Conservation (phyloP, 768 basidiomycete species). For the Russula griseocarnosa region DNA sequence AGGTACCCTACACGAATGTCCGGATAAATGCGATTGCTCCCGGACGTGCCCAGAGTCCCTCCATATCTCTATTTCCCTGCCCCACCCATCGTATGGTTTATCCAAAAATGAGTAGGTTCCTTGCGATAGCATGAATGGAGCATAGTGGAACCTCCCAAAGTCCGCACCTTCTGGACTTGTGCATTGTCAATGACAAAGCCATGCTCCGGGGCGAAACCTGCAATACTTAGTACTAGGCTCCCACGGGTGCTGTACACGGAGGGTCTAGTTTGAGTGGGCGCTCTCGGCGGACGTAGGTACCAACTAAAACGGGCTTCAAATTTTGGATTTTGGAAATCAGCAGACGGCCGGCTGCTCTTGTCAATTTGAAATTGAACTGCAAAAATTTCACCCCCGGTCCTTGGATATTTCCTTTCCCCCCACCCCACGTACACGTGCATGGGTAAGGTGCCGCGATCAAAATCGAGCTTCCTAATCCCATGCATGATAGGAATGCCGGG, state of each 20-base stretch:
- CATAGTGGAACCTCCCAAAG: not conserved
- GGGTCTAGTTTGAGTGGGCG: not conserved
- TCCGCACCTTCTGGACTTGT: not conserved
- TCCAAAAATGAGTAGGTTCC: not conserved
- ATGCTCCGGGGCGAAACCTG: not conserved
- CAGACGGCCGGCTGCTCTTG: not conserved
- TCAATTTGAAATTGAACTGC: not conserved
- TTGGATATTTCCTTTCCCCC: too few relatives aligned
- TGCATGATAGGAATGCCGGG: too few relatives aligned
- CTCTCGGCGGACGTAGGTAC: not conserved
- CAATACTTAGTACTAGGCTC: not conserved
- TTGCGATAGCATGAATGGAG: not conserved
- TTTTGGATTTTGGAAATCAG: not conserved
- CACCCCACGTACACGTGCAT: not conserved
- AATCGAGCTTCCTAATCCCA: too few relatives aligned
- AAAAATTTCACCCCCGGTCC: not conserved
- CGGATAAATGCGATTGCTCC: conserved; percentile 4
- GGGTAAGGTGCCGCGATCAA: not conserved
- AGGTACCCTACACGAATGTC: conserved; percentile 6
- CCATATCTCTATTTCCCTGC: not conserved
- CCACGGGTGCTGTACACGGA: not conserved
- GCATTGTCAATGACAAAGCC: not conserved
- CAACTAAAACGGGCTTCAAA: not conserved
- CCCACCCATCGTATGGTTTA: not conserved
- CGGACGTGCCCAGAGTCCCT: not conserved